Evolutionary conservation across 2,329 filamentous ascomycete genomes (phyloP), one percentile per base, ranked within the genome.

Genomic region (Phialemoniopsis sp.): DNA sequence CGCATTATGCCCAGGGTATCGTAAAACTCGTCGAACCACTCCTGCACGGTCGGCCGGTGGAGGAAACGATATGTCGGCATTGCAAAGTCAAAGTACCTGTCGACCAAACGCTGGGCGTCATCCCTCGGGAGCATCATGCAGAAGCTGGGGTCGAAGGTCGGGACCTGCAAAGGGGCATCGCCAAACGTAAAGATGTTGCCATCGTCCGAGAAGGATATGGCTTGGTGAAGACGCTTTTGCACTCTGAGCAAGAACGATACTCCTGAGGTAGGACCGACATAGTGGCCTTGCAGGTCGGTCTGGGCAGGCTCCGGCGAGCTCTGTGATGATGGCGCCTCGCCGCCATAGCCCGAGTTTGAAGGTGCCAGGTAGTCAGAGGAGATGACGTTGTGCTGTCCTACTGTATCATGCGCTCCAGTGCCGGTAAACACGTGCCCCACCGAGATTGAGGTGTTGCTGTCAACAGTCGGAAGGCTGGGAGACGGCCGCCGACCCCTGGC

Each of bases 241-340:
- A 73, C 67, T 8, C 72, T 58, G 1, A 71, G 60, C 10, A 76
- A 54, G 40, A 76, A 76, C 1, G 67, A 70, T 1, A 66, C 66
- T 1, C 67, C 69, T 1, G 66, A 71, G 1, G 68, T 61, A 4
- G 68, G 65, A 1, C 68, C 69, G 18, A 72, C 62, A 44, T 69
- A 72, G 42, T 72, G 48, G 5, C 65, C 69, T 55, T 72, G 65
- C 14, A 57, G 57, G 40, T 71, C 68, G 15, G 60, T 67, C 43
- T 69, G 62, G 7, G 60, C 51, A 3, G 67, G 67, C 42, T 70
- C 67, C n/a, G 67, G 67, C 4, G 68, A 71, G 12, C 58, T 60
- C 29, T 60, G 56, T 5, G 63, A 63, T 10, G 57, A 57, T 4
- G 40, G 28, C 12, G 29, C 40, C 3, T 37, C 21, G n/a, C 34